Evolutionary conservation across 108 stramenopile species (phyloP), one percentile per base, ranked within the genome.

Genomic region (Nitzschia palea): DNA sequence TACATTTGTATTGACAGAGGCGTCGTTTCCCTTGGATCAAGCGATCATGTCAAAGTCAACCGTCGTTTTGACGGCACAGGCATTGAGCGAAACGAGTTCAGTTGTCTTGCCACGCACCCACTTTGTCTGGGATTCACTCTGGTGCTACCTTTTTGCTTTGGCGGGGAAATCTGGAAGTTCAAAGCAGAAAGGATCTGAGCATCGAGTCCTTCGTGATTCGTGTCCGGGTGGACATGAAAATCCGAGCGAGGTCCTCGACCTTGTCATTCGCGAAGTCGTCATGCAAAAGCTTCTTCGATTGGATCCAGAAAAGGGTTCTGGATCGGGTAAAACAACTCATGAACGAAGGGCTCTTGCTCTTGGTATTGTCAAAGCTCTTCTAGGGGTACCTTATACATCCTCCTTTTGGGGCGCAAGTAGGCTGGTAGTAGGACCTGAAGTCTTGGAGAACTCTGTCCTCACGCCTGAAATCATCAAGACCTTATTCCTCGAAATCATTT

Each of bases 41-140:
- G 42, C 86, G 4, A 45, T 89, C 40, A 45, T 89, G 44, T 75
- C 91, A 12, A 59, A 57, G n/a, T 62, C 78, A 27, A 79, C 81
- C 33, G 40, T 88, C 12, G 63, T 62, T 44, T 27, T 50, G 22
- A 37, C 86, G 29, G 72, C 76, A 25, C 33, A 68, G 32, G 85
- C 86, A 18, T 59, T 93, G 48, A 67, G 66, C 44, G 73, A 78
- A 32, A 89, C 87, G n/a, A 84, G 85, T 26, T 52, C 44, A 47
- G 81, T 82, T 9, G 80, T 82, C n/a, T 74, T 80, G 29, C 92
- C 87, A 36, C 73, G 88, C 55, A 83, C 68, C n/a, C 92, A 93
- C 67, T 67, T 90, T 18, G 84, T 93, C n/a, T 93, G 92, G 92
- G 89, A 90, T 66, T 40, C 82, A 8, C 15, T 93, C 1, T 90